Conservation (phyloP, 768 basidiomycete genomes). For the Pleurotus djamor region DNA sequence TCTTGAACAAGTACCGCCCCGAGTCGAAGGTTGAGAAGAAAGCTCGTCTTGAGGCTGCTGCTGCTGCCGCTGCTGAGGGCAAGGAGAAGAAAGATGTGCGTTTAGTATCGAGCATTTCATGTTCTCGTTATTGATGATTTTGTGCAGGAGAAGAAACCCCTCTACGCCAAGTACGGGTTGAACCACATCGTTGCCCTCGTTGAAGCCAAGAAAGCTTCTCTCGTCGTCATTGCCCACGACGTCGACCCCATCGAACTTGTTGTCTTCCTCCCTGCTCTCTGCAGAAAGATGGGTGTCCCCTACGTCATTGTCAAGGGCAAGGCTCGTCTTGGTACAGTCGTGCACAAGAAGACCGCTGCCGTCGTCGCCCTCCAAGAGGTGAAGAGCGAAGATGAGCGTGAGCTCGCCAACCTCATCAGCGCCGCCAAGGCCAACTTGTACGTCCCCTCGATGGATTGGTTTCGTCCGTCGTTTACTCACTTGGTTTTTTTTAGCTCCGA, state of each 20-base stretch:
- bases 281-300: slow-evolving; percentile 99
- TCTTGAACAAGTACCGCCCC: slow-evolving; percentile 95
- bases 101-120: slow-evolving; percentile 2
- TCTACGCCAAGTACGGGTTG: slow-evolving; percentile 94
- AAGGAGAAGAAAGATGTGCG: slow-evolving; percentile 63
- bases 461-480: background rate
- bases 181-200: slow-evolving; percentile 96
- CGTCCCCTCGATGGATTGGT: slow-evolving; percentile 26
- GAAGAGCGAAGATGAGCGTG: slow-evolving; percentile 89
- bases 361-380: slow-evolving; percentile 93
- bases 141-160: slow-evolving; percentile 86
- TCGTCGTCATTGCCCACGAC: slow-evolving; percentile 96
- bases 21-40: slow-evolving; percentile 98
- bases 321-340: slow-evolving; percentile 95
- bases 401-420: slow-evolving; percentile 88
- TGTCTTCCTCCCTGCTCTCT: slow-evolving; percentile 96
- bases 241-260: slow-evolving; percentile 99
- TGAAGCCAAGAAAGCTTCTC: slow-evolving; percentile 96
- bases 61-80: slow-evolving; percentile 76
- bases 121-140: background rate
- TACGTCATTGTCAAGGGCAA: slow-evolving; percentile 99
- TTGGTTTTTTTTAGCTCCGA: slow-evolving; percentile 55
- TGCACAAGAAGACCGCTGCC: slow-evolving; percentile 98
- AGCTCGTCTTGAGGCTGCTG: slow-evolving; percentile 78
- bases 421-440: slow-evolving; percentile 98